Evolutionary conservation across 108 stramenopile genomes (phyloP).

Genomic region (Conticribra weissflogii): DNA sequence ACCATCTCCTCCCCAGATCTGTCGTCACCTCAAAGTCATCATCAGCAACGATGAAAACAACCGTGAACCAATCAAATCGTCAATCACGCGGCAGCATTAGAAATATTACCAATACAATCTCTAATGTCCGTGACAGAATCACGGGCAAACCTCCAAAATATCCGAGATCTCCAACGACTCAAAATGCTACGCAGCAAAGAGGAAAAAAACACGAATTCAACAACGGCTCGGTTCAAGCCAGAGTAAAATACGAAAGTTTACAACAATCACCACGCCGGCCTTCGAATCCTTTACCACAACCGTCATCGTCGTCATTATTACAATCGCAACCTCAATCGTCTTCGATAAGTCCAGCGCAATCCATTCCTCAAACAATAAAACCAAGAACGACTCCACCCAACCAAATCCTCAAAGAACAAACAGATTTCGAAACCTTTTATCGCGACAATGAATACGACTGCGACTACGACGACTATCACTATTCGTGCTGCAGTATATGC

Average conservation of each 20-base stretch:
- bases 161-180: neutral
- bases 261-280: no score
- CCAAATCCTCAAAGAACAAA: neutral
- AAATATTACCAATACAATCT: neutral
- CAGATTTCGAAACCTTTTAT: neutral
- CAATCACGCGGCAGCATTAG: neutral
- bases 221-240: neutral
- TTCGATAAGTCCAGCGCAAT: no score
- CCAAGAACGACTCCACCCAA: neutral
- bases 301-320: neutral
- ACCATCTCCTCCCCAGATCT: neutral
- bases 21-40: neutral
- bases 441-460: neutral
- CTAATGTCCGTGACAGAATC: neutral
- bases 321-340: neutral
- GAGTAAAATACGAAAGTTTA: no score
- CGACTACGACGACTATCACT: constrained; percentile 35
- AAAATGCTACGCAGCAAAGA: no score
- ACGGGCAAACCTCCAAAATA: neutral
- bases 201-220: neutral
- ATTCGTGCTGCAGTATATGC: constrained; percentile 34
- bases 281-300: no score
- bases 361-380: neutral
- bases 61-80: neutral
- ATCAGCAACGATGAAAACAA: no score